Evolutionary conservation across 1,284 basidiomycete genomes (phyloP).

Genomic region (Malassezia yamatoensis): DNA sequence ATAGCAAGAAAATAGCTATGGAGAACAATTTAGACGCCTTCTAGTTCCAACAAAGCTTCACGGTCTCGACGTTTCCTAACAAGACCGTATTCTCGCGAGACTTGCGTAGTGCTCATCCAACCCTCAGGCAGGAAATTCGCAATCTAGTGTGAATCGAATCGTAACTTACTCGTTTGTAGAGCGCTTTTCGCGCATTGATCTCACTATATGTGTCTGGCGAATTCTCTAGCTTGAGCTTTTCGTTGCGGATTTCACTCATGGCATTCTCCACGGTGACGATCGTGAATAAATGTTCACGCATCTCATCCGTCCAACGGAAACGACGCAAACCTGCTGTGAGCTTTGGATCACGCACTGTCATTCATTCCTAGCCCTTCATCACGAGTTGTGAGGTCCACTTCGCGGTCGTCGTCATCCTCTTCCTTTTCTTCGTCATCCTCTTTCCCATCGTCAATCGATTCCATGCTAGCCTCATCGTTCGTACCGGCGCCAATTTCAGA

Average conservation of each 20-base stretch:
- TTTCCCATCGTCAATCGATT: not conserved
- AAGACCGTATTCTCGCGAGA: conserved; percentile 27
- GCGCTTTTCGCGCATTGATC: conserved; percentile 38
- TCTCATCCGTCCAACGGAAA: conserved; percentile 41
- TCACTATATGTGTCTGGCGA: conserved; percentile 35
- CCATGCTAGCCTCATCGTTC: too few species aligned
- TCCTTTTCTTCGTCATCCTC: not conserved
- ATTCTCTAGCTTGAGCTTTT: conserved; percentile 40
- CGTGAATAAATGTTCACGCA: conserved; percentile 38
- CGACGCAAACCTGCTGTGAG: conserved; percentile 23
- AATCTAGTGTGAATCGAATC: conserved; percentile 18
- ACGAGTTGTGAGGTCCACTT: not conserved
- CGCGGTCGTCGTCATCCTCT: conserved; percentile 1
- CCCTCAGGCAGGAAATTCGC: conserved; percentile 33
- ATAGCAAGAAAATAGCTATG: not conserved
- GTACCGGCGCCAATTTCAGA: not conserved
- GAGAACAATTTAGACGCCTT: not conserved
- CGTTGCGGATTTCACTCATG: conserved; percentile 40
- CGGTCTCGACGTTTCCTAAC: conserved; percentile 17
- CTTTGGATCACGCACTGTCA: not conserved
- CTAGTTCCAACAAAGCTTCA: conserved; percentile 7
- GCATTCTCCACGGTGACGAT: conserved; percentile 42
- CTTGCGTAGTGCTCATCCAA: conserved; percentile 40
- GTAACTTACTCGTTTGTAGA: conserved; percentile 30
- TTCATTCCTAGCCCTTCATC: not conserved